These are phyloP conservation scores for Talaromyces atroroseus DNA, from an alignment of 2,329 filamentous ascomycete genomes.

Conservation along the genomic window DNA sequence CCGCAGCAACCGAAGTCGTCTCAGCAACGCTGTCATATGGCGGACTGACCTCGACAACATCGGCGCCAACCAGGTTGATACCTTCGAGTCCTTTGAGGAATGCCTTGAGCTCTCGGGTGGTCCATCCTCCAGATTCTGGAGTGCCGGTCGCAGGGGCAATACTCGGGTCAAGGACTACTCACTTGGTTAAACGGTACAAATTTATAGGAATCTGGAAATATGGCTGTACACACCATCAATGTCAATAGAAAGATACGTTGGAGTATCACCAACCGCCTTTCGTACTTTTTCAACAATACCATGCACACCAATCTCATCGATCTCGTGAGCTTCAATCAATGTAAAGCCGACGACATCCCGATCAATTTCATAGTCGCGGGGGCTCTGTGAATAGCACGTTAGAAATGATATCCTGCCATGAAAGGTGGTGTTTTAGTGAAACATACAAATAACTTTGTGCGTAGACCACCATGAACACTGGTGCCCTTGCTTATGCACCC, in stretches of 20 bases:
- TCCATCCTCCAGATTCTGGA: constrained; percentile 29
- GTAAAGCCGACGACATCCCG: constrained; percentile 43
- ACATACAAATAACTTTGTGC: constrained; percentile 52
- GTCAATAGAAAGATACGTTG: constrained; percentile 51
- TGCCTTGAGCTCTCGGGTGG: constrained; percentile 26
- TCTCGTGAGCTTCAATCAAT: constrained; percentile 51
- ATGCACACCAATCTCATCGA: constrained; percentile 41
- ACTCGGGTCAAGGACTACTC: constrained; percentile 30
- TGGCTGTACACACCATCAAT: constrained; percentile 39
- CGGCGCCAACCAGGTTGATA: constrained; percentile 26
- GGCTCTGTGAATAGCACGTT: too few relatives aligned
- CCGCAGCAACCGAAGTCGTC: constrained; percentile 24
- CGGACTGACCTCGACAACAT: constrained; percentile 28
- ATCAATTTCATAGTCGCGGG: too few relatives aligned
- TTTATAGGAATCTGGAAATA: too few relatives aligned
- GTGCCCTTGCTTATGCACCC: neutral
- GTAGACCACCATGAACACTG: constrained; percentile 58
- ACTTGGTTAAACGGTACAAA: too few relatives aligned
- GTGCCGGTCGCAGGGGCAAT: constrained; percentile 21
- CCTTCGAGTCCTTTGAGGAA: constrained; percentile 25
- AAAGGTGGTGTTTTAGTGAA: constrained; percentile 42
- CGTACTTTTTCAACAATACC: constrained; percentile 43
- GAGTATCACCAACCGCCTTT: constrained; percentile 46
- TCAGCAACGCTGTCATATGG: constrained; percentile 27
- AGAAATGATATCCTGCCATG: too few relatives aligned